Evolutionary conservation across 169 alveolate species (phyloP), one percentile per base, ranked within the genome.

Genomic region (Eimeria nieschulzi): DNA sequence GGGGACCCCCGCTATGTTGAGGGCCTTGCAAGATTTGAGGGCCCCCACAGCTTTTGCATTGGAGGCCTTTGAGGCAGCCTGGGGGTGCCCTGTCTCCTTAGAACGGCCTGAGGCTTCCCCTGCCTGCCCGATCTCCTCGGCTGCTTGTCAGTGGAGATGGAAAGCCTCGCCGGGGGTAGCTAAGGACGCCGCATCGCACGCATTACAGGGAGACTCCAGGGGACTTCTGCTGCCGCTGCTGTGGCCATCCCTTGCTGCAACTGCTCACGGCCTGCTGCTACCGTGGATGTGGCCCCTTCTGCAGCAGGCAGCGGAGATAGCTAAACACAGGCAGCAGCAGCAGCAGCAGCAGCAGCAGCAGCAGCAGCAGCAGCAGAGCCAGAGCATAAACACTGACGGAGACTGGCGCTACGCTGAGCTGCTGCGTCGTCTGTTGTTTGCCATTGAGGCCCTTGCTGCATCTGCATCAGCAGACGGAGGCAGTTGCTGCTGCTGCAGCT

Each of bases 271-370:
- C 13, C 26, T 66, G 13, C 9, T 17, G 39, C 75, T 66, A 9
- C 75, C 75, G 10, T 66, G 39, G n/a, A 66, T n/a, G 75, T 17
- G 75, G 75, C 21, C 21, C 26, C 21, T 15, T 17, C 75, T 66
- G 75, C 75, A 66, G 26, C 75, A 33, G 82, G 61, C 26, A 33
- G 21, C 26, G 61, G 61, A 39, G 82, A 7, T 1, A 33, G 25
- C 46, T 9, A 39, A 17, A 59, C 82, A 26, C 33, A 54, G 9
- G 82, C 82, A 26, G 80, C 80, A 26, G 80, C 80, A 26, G 80
- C 80, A 26, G 80, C 80, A 71, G 80, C 80, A 71, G 55, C 80
- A 71, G 55, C 80, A 71, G 80, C 80, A 71, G 68, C 85, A 76
- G 85, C 61, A 75, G 83, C 75, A 15, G 46, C 75, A 66, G 75